phyloP scores from a whole-genome alignment of 352 stramenopile species.

The Globisporangium nodosum region DNA sequence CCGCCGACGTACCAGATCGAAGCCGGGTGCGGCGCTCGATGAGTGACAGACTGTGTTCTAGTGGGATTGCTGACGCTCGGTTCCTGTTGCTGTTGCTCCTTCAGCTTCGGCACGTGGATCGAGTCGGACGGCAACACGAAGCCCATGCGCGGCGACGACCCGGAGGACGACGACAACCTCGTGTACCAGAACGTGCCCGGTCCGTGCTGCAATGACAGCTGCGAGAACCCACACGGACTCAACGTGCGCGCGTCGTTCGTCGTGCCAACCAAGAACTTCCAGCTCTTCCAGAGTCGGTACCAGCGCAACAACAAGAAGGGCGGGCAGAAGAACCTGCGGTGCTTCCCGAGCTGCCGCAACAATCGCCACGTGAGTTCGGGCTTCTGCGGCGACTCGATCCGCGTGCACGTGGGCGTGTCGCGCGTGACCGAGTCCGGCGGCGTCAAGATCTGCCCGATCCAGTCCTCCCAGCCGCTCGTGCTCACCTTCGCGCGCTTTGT shows the following conservation, averaged over 20 bases:
- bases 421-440: constrained; percentile 68
- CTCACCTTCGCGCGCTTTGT: constrained; percentile 67
- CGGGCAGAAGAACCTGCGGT: constrained; percentile 86
- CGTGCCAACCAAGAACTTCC: constrained; percentile 69
- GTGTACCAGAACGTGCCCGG: constrained; percentile 74
- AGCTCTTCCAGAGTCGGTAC: constrained; percentile 76
- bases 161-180: constrained; percentile 55
- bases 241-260: constrained; percentile 79
- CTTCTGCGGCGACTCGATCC: constrained; percentile 84
- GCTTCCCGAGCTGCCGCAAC: constrained; percentile 82
- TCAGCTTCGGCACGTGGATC: constrained; percentile 75
- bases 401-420: constrained; percentile 74
- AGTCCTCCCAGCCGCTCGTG: constrained; percentile 43
- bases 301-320: constrained; percentile 90
- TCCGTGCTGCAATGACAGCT: constrained; percentile 77
- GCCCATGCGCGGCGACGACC: constrained; percentile 67
- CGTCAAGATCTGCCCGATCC: constrained; percentile 80
- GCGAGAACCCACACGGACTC: constrained; percentile 74
- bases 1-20: constrained; percentile 82
- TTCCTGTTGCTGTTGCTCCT: not conserved
- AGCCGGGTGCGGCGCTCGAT: constrained; percentile 31
- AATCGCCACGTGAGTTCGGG: constrained; percentile 75
- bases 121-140: constrained; percentile 77
- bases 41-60: not conserved
- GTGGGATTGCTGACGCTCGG: not conserved